Conservation (phyloP, 2,329 filamentous ascomycete species). For the Nigrospora osmanthi region DNA sequence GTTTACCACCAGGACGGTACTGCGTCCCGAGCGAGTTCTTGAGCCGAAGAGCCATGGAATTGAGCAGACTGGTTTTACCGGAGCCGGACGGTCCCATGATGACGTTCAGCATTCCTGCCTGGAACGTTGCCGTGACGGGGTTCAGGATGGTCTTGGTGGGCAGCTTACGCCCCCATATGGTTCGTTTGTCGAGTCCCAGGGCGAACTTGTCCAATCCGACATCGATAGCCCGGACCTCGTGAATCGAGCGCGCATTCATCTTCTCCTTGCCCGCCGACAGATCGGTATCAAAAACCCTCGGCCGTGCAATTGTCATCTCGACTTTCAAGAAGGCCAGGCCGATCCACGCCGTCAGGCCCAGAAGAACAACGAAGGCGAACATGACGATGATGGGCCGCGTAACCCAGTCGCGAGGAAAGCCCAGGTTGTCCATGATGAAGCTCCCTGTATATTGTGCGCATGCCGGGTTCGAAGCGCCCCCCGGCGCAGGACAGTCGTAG, state of each 20-base stretch:
- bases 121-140: constrained; percentile 59
- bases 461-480: constrained; percentile 53
- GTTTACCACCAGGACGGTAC: constrained; percentile 53
- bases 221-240: constrained; percentile 51
- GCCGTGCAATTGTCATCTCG: constrained; percentile 62
- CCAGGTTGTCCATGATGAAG: constrained; percentile 62
- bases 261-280: constrained; percentile 64
- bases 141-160: constrained; percentile 55
- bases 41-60: constrained; percentile 62
- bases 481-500: constrained; percentile 61
- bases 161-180: constrained; percentile 39
- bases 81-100: constrained; percentile 77
- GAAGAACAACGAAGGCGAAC: constrained; percentile 54
- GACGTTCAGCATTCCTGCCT: constrained; percentile 61
- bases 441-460: constrained; percentile 62
- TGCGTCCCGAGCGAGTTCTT: constrained; percentile 52
- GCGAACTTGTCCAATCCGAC: constrained; percentile 58
- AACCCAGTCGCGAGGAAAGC: constrained; percentile 61
- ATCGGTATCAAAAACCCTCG: constrained; percentile 51
- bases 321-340: constrained; percentile 57
- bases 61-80: constrained; percentile 69
- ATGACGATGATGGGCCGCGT: constrained; percentile 57
- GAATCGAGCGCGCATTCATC: constrained; percentile 44
- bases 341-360: constrained; percentile 52
- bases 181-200: constrained; percentile 56